Percentiles rank a stretch among this genome's conserved stretches.
These are phyloP conservation scores for Diaporthe sp. DNA, from an alignment of 2,329 filamentous ascomycete species.

Conservation along the genomic window DNA sequence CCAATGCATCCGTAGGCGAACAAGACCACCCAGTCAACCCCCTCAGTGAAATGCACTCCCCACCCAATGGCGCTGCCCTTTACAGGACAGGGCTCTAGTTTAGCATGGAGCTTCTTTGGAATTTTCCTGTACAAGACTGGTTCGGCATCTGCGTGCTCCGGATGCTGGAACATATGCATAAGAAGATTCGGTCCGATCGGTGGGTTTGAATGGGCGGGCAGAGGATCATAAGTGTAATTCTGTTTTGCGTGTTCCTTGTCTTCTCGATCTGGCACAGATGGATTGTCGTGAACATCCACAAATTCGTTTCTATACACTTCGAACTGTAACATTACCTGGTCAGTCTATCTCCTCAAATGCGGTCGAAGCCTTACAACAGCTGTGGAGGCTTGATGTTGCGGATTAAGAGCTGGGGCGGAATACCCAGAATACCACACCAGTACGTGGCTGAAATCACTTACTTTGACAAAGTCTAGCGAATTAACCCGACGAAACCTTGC, in stretches of 20 bases:
- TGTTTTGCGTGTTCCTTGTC: conserved; percentile 26
- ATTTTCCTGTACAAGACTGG: conserved; percentile 44
- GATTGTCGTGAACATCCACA: conserved; percentile 5
- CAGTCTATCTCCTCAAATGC: too few species aligned
- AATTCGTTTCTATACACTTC: conserved; percentile 17
- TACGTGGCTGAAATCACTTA: background rate
- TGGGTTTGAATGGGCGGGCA: conserved; percentile 45
- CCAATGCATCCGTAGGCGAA: conserved; percentile 44
- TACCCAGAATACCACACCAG: background rate
- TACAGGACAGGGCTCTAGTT: conserved; percentile 43
- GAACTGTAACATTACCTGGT: background rate
- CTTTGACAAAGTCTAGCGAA: conserved; percentile 30
- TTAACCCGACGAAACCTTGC: background rate
- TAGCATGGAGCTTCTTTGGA: conserved; percentile 47
- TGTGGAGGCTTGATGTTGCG: accelerated
- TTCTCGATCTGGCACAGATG: conserved; percentile 15
- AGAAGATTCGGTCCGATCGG: conserved; percentile 47
- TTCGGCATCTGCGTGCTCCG: conserved; percentile 44
- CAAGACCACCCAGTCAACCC: conserved; percentile 42
- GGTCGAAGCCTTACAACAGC: too few species aligned
- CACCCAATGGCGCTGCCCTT: conserved; percentile 47
- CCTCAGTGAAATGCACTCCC: conserved; percentile 49
- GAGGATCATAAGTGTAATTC: conserved; percentile 46
- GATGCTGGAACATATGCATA: conserved; percentile 48
- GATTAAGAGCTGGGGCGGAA: background rate